Conservation (phyloP, 352 stramenopile species). For the Hyaloperonospora brassicae region DNA sequence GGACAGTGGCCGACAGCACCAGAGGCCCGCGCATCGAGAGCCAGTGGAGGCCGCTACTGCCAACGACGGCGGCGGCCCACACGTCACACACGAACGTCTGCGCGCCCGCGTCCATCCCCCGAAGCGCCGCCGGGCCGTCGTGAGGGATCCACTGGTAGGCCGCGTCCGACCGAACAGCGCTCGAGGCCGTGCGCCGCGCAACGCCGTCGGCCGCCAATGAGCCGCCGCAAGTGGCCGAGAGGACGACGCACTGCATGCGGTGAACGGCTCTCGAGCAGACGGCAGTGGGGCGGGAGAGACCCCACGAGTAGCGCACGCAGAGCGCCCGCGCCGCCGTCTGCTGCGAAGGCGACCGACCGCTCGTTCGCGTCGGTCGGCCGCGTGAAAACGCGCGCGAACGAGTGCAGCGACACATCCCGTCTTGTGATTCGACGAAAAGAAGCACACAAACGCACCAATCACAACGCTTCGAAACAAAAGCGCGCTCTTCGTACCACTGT, state of each 20-base stretch:
- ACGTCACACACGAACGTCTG: constrained; percentile 75
- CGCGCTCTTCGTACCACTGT: too few relatives aligned
- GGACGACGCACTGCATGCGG: constrained; percentile 85
- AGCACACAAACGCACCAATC: constrained; percentile 2
- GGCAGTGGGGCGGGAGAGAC: constrained; percentile 67
- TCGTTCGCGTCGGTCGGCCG: constrained; percentile 51
- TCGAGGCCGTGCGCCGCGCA: constrained; percentile 53
- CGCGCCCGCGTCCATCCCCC: constrained; percentile 40
- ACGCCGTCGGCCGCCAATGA: constrained; percentile 73
- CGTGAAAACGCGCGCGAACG: constrained; percentile 57
- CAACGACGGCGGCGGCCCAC: constrained; percentile 57
- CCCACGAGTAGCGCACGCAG: constrained; percentile 53
- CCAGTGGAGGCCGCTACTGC: constrained; percentile 64
- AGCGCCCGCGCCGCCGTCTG: constrained; percentile 52
- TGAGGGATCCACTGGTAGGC: constrained; percentile 61
- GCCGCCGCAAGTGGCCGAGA: constrained; percentile 57
- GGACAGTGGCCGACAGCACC: constrained; percentile 79
- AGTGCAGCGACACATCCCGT: constrained; percentile 55
- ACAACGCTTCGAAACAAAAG: too few relatives aligned
- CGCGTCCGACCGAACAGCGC: constrained; percentile 49
- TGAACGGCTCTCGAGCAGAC: constrained; percentile 70
- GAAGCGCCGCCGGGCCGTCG: constrained; percentile 38
- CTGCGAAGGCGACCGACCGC: constrained; percentile 54
- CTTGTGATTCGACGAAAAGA: constrained; percentile 6
- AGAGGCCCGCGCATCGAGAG: constrained; percentile 74